These are phyloP conservation scores for Turritis glabra DNA, from an alignment of 345 rosid species.

Conservation along the genomic window DNA sequence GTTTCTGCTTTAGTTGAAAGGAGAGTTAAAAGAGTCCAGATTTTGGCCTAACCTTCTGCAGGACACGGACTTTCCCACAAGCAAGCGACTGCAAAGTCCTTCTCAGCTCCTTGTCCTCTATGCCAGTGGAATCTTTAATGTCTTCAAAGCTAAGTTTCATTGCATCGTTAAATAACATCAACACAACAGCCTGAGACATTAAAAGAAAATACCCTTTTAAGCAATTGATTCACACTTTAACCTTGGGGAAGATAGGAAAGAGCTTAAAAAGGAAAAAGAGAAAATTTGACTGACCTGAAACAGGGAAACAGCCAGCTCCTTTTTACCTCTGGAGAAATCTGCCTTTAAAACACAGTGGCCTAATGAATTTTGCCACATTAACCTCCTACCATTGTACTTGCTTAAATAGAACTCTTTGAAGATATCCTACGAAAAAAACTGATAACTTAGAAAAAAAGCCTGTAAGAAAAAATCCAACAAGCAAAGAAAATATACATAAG, in stretches of 20 bases:
- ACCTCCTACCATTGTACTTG: slow-evolving; percentile 93
- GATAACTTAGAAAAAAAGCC: neutral
- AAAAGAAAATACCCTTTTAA: slow-evolving; percentile 9
- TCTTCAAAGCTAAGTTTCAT: slow-evolving; percentile 89
- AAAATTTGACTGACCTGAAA: slow-evolving; percentile 73
- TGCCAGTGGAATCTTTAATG: slow-evolving; percentile 85
- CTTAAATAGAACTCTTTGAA: slow-evolving; percentile 97
- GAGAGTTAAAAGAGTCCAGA: no score
- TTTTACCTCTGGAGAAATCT: slow-evolving; percentile 84
- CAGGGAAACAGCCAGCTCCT: slow-evolving; percentile 95
- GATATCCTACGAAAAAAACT: slow-evolving; percentile 64
- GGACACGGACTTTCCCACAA: slow-evolving; percentile 94
- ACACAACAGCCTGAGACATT: slow-evolving; percentile 76
- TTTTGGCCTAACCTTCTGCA: slow-evolving; percentile 63
- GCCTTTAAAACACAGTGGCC: slow-evolving; percentile 97
- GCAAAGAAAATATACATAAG: slow-evolving; percentile 9
- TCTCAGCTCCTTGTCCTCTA: slow-evolving; percentile 93
- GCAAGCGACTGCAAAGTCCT: slow-evolving; percentile 98
- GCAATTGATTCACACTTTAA: slow-evolving; percentile 17
- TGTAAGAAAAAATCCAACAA: neutral
- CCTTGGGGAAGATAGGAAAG: neutral
- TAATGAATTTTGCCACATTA: slow-evolving; percentile 98
- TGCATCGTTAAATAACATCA: slow-evolving; percentile 97
- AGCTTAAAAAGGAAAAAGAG: neutral
- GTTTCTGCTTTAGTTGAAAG: slow-evolving; percentile 7